Percentiles rank a stretch among this genome's conserved stretches.
phyloP scores from a whole-genome alignment of 192 early-diverging fungal genomes.

The Entomortierella lignicola region DNA sequence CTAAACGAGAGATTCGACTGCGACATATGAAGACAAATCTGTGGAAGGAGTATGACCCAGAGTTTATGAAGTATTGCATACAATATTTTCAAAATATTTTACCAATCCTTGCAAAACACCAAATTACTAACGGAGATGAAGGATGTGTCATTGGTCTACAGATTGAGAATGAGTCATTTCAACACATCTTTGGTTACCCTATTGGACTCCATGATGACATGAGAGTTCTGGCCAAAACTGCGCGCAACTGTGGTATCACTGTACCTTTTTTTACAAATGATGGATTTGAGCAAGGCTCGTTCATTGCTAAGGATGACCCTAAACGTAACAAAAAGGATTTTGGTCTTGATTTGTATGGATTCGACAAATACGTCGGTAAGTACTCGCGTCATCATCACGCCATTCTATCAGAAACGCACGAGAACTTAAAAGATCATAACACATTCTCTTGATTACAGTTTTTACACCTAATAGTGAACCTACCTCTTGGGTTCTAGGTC shows the following conservation, averaged over 20 bases:
- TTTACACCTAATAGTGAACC: slow-evolving; percentile 66
- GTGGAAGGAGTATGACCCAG: slow-evolving; percentile 74
- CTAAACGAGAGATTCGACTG: slow-evolving; percentile 76
- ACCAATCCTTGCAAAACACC: slow-evolving; percentile 80
- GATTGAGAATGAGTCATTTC: slow-evolving; percentile 85
- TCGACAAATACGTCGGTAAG: slow-evolving; percentile 80
- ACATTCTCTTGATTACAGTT: slow-evolving; percentile 43
- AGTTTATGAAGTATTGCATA: slow-evolving; percentile 75
- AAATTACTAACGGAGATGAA: slow-evolving; percentile 70
- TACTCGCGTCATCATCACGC: not conserved
- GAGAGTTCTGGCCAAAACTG: slow-evolving; percentile 77
- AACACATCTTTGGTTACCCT: slow-evolving; percentile 69
- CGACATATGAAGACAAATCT: slow-evolving; percentile 76
- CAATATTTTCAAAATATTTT: slow-evolving; percentile 83
- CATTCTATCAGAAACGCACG: no score
- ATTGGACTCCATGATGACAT: slow-evolving; percentile 86
- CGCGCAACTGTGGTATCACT: slow-evolving; percentile 79
- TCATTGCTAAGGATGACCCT: slow-evolving; percentile 58
- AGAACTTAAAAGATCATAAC: not conserved
- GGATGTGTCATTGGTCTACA: slow-evolving; percentile 86
- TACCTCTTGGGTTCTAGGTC: slow-evolving; percentile 55
- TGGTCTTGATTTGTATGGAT: slow-evolving; percentile 84
- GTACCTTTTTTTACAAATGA: slow-evolving; percentile 92
- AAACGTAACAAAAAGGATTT: slow-evolving; percentile 60
- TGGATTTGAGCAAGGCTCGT: slow-evolving; percentile 75